These are phyloP conservation scores for Colletotrichum tamarilloi DNA, from an alignment of 2,329 filamentous ascomycete species.

Conservation along the genomic window DNA sequence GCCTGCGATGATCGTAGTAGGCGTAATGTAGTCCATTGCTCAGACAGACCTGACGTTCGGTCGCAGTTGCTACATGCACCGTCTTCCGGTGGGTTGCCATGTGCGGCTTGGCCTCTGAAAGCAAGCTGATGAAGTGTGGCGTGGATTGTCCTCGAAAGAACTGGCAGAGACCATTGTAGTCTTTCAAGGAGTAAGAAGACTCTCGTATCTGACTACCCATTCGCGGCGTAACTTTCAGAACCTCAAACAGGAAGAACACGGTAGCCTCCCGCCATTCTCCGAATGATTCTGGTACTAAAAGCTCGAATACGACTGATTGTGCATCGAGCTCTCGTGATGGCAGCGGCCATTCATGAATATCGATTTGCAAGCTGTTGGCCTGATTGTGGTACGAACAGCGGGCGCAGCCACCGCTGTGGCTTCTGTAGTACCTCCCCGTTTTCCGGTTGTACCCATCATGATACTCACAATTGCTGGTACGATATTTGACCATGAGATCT, in stretches of 20 bases:
- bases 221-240: constrained; percentile 44
- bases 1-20: constrained; percentile 47
- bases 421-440: neutral
- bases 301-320: constrained; percentile 64
- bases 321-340: constrained; percentile 45
- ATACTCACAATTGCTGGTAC: constrained; percentile 18
- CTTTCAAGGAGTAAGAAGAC: neutral
- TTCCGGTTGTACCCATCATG: neutral
- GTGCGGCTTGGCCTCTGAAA: constrained; percentile 51
- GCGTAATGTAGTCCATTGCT: constrained; percentile 56
- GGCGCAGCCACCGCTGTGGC: constrained; percentile 42
- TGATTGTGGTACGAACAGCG: constrained; percentile 46
- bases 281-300: constrained; percentile 54
- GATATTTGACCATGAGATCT: constrained; percentile 39
- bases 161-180: neutral
- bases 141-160: neutral
- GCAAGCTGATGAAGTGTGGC: constrained; percentile 39
- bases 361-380: constrained; percentile 55
- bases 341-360: constrained; percentile 67
- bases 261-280: constrained; percentile 61
- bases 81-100: constrained; percentile 46
- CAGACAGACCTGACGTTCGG: constrained; percentile 53
- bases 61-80: constrained; percentile 40
- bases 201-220: neutral
- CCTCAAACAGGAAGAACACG: constrained; percentile 50